phyloP scores from a whole-genome alignment of 1,284 basidiomycete genomes.

The Cutaneotrichosporon sp. region DNA sequence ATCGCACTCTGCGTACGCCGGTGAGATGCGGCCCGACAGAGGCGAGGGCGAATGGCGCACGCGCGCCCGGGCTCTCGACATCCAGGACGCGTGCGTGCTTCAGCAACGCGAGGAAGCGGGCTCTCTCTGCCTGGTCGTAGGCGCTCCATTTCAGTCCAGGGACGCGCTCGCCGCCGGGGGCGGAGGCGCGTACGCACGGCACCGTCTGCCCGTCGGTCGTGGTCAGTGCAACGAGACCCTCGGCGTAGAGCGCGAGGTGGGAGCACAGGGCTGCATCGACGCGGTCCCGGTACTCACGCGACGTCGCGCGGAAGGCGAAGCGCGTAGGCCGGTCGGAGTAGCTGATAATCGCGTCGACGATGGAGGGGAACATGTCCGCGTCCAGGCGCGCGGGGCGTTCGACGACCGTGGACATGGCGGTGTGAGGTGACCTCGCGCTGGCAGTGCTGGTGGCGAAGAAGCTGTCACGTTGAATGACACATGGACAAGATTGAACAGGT shows the following conservation, averaged over 20 bases:
- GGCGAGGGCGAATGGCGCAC: not conserved
- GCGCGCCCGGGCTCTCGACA: not conserved
- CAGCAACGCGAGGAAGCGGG: conserved; percentile 1
- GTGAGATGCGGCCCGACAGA: not conserved
- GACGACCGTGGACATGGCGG: not conserved
- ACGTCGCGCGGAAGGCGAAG: conserved; percentile 6
- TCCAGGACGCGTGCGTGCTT: conserved; percentile 4
- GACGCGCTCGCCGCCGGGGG: conserved; percentile 2
- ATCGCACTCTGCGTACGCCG: conserved; percentile 1
- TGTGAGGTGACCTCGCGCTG: too few relatives aligned
- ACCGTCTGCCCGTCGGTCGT: not conserved
- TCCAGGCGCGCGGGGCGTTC: not conserved
- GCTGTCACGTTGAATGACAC: too few relatives aligned
- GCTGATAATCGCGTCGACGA: conserved; percentile 9
- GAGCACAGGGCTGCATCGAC: not conserved
- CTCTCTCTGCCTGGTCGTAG: not conserved
- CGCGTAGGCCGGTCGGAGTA: not conserved
- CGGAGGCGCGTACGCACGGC: not conserved
- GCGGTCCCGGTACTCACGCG: conserved; percentile 1
- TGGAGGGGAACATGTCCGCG: conserved; percentile 4
- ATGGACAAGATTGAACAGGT: not conserved
- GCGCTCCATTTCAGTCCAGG: conserved; percentile 5
- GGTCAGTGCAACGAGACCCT: not conserved
- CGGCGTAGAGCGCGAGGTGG: conserved; percentile 2
- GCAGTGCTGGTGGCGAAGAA: not conserved